phyloP scores from a whole-genome alignment of 805 yeast species.

The Zygosaccharomyces rouxii region DNA sequence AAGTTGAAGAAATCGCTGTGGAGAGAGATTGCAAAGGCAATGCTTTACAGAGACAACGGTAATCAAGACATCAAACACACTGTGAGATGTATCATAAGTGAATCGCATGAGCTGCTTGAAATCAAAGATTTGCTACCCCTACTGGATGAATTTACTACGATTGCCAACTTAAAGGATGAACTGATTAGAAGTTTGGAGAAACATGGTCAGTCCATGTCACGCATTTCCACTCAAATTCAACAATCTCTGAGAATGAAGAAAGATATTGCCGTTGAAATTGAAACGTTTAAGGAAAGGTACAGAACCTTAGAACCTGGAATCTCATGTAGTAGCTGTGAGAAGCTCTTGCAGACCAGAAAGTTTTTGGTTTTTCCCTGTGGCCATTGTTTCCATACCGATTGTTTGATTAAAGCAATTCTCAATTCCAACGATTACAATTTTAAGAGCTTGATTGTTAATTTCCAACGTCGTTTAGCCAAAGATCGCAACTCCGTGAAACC shows the following conservation, averaged over 20 bases:
- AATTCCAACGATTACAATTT: slow-evolving; percentile 62
- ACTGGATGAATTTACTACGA: slow-evolving; percentile 77
- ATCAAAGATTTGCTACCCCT: slow-evolving; percentile 80
- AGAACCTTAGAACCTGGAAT: slow-evolving; percentile 78
- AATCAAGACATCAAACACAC: slow-evolving; percentile 30
- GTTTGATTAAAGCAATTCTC: slow-evolving; percentile 61
- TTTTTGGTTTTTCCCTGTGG: slow-evolving; percentile 84
- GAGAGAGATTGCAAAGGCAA: slow-evolving; percentile 50
- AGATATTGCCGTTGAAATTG: slow-evolving; percentile 57
- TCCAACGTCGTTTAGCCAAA: slow-evolving; percentile 26
- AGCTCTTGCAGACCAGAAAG: slow-evolving; percentile 63
- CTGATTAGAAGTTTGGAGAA: slow-evolving; percentile 73
- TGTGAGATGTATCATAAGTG: slow-evolving; percentile 37
- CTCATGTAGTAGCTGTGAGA: slow-evolving; percentile 69
- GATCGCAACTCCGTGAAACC: slow-evolving; percentile 28
- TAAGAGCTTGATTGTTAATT: slow-evolving; percentile 54
- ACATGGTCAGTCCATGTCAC: slow-evolving; percentile 61
- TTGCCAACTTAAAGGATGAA: slow-evolving; percentile 80
- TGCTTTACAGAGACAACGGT: slow-evolving; percentile 25
- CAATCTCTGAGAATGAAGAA: slow-evolving; percentile 60
- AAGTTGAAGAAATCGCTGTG: slow-evolving; percentile 65
- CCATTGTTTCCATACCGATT: slow-evolving; percentile 86
- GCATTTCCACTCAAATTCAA: slow-evolving; percentile 68
- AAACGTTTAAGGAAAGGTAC: slow-evolving; percentile 48
- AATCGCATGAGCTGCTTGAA: slow-evolving; percentile 48